Evolutionary conservation across 176 grass and related monocot genomes (phyloP), one percentile per base, ranked within the genome.

Genomic region (Oryza rufipogon): DNA sequence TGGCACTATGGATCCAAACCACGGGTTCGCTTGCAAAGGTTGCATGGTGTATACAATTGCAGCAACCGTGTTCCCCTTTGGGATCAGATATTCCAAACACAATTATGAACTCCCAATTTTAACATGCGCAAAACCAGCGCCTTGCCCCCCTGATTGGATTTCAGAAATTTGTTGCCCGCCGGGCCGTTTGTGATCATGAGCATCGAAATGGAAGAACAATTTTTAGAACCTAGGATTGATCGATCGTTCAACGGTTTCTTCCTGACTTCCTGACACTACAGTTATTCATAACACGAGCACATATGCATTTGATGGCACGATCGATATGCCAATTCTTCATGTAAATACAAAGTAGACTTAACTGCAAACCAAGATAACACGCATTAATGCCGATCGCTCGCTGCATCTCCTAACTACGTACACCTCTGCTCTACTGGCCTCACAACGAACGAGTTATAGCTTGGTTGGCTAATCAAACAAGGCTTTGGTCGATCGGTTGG

Each of bases 301-400:
- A 52, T 17, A 84, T 22, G 9, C 33, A 56, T 81, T 67, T 4
- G 14, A 47, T 42, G 36, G 69, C 69, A 87, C 3, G 45, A 78
- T 23, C 10, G 41, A 74, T 41, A 9, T 38, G 85, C 76, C 61
- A 41, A 52, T 74, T 87, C 52, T 45, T 30, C 84, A 90, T 79
- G 58, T 78, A 70, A 49, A 82, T 45, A 80, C 64, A 26, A 34
- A 66, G 20, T 13, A 70, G 6, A 70, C 3, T 26, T 26, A 81
- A 69, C 19, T 51, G 63, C 52, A 70, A 36, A 75, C 14, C 6
- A 33, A 7, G 44, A 48, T 7, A 67, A 34, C 34, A 79, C 19
- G 8, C 71, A 44, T 44, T 3, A 32, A 32, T n/a, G 19, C 9
- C 38, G 19, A 58, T 58, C 26, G 63, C 45, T 78, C 41, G 22